Evolutionary conservation across 2,329 filamentous ascomycete species (phyloP).

Genomic region (Pseudomassariella vexata): DNA sequence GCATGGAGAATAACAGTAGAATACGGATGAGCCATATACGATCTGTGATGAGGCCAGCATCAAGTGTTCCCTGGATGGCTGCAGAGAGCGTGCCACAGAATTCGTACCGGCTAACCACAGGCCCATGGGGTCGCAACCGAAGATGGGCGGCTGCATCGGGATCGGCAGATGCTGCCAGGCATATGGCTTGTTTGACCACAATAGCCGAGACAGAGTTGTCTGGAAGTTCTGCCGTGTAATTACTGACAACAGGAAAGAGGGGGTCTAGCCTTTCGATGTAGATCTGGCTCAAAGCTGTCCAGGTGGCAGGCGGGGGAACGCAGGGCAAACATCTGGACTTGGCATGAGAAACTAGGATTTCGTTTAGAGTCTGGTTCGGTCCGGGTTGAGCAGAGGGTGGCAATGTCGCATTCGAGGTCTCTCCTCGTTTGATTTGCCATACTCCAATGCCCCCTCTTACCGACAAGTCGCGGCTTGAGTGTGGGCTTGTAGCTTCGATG

Average conservation of each 20-base stretch:
- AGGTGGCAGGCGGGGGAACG: slow-evolving; percentile 41
- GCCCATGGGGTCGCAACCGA: slow-evolving; percentile 31
- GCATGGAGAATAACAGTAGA: slow-evolving; percentile 50
- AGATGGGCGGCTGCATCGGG: slow-evolving; percentile 38
- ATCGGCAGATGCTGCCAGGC: slow-evolving; percentile 48
- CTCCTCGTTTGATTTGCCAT: slow-evolving; percentile 40
- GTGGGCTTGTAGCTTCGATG: slow-evolving; percentile 43
- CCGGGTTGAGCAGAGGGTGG: slow-evolving; percentile 7
- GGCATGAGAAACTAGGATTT: slow-evolving; percentile 32
- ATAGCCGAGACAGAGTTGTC: slow-evolving; percentile 27
- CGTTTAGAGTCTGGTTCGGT: slow-evolving; percentile 19
- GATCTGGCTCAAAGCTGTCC: slow-evolving; percentile 35
- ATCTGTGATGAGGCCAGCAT: slow-evolving; percentile 48
- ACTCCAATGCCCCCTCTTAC: slow-evolving; percentile 50
- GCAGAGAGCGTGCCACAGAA: slow-evolving; percentile 43
- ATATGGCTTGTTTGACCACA: slow-evolving; percentile 48
- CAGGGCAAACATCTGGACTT: slow-evolving; percentile 40
- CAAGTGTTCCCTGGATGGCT: slow-evolving; percentile 42
- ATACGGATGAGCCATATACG: slow-evolving; percentile 50
- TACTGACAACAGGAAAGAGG: slow-evolving; percentile 46
- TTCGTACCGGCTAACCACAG: slow-evolving; percentile 36
- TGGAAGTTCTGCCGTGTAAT: slow-evolving; percentile 11
- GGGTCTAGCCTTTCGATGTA: slow-evolving; percentile 50
- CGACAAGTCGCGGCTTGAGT: slow-evolving; percentile 29
- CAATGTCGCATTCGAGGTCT: slow-evolving; percentile 5